Evolutionary conservation across 2,329 filamentous ascomycete genomes (phyloP).

Genomic region (Trichoderma aggressivum): DNA sequence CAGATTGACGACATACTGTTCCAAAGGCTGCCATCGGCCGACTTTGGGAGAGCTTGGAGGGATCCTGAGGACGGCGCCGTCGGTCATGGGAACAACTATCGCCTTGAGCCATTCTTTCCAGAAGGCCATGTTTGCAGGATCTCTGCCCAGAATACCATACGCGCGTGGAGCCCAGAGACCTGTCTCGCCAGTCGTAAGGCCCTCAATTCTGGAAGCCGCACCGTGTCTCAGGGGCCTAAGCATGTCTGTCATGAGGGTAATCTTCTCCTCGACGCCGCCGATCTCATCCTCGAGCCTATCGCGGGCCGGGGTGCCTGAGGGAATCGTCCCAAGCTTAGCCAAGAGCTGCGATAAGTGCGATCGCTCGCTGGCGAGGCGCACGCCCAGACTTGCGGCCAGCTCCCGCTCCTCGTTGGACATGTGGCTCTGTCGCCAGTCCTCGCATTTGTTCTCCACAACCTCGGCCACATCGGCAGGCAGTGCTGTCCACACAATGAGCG

Average conservation of each 20-base stretch:
- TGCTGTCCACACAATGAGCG: constrained; percentile 88
- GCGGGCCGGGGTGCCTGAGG: constrained; percentile 75
- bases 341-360: constrained; percentile 87
- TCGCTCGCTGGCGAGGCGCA: constrained; percentile 80
- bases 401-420: constrained; percentile 92
- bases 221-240: constrained; percentile 88
- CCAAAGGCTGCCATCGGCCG: constrained; percentile 92
- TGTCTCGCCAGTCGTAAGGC: constrained; percentile 89
- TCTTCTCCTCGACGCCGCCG: constrained; percentile 94
- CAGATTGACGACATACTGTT: constrained; percentile 94
- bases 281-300: constrained; percentile 92
- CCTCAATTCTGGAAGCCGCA: constrained; percentile 95
- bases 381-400: constrained; percentile 84
- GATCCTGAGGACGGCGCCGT: constrained; percentile 76
- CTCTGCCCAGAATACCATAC: constrained; percentile 86
- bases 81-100: constrained; percentile 91
- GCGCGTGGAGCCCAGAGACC: constrained; percentile 93
- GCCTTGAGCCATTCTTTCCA: constrained; percentile 99
- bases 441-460: constrained; percentile 76
- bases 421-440: constrained; percentile 78
- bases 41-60: constrained; percentile 85
- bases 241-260: constrained; percentile 93
- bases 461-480: constrained; percentile 78
- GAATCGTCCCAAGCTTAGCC: constrained; percentile 73
- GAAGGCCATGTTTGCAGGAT: constrained; percentile 78